Conservation (phyloP, 2,329 filamentous ascomycete species). For the Bertia moriformis region DNA sequence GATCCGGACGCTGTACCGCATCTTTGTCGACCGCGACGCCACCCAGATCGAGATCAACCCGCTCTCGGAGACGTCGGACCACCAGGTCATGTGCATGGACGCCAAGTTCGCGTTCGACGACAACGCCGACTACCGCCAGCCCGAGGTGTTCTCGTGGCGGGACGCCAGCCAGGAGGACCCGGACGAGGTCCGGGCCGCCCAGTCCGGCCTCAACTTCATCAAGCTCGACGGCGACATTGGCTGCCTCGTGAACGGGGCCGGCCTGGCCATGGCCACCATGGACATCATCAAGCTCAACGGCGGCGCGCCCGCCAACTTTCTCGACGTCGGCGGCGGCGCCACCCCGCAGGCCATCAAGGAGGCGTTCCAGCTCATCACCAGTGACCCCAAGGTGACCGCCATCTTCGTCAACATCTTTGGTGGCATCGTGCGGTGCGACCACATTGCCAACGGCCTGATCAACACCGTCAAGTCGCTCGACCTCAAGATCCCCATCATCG, state of each 20-base stretch:
- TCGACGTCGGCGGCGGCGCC: conserved; percentile 94
- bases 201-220: conserved; percentile 97
- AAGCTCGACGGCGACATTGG: conserved; percentile 99
- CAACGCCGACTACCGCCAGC: conserved; percentile 95
- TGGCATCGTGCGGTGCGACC: conserved; percentile 94
- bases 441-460: conserved; percentile 91
- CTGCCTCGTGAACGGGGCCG: conserved; percentile 96
- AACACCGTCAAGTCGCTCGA: conserved; percentile 88
- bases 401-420: conserved; percentile 99
- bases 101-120: conserved; percentile 98
- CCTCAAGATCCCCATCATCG: conserved; percentile 91
- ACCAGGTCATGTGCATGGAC: conserved; percentile 98
- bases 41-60: conserved; percentile 99
- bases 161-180: conserved; percentile 91
- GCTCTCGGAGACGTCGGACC: conserved; percentile 91
- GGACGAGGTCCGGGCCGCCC: conserved; percentile 90
- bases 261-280: conserved; percentile 99
- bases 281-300: conserved; percentile 99
- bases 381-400: conserved; percentile 91
- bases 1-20: conserved; percentile 97
- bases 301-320: conserved; percentile 93
- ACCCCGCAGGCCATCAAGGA: conserved; percentile 93
- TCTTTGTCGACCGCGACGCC: conserved; percentile 95
- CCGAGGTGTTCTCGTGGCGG: conserved; percentile 88
- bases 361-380: conserved; percentile 97